These are phyloP conservation scores for Citrus australasica DNA, from an alignment of 345 rosid species.

Conservation along the genomic window DNA sequence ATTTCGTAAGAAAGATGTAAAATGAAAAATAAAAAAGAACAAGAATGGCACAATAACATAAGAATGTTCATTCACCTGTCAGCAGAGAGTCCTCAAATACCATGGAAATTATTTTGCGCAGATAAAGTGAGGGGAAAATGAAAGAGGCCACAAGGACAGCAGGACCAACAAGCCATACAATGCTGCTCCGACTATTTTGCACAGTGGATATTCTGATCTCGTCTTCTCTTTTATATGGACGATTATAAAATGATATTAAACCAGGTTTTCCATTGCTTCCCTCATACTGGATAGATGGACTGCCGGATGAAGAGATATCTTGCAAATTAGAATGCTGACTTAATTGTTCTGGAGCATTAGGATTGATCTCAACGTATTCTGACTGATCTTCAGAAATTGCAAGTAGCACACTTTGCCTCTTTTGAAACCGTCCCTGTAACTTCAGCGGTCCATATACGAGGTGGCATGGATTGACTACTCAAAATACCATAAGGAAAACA, in stretches of 20 bases:
- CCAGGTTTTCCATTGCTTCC: slow-evolving; percentile 75
- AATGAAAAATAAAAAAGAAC: background rate
- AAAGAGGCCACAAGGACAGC: slow-evolving; percentile 89
- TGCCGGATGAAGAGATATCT: slow-evolving; percentile 29
- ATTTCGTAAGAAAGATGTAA: background rate
- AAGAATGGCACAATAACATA: background rate
- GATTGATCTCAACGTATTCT: slow-evolving; percentile 32
- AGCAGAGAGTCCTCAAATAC: slow-evolving; percentile 90
- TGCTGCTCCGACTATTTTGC: slow-evolving; percentile 46
- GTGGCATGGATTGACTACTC: slow-evolving; percentile 28
- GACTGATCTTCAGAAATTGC: slow-evolving; percentile 47
- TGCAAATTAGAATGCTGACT: slow-evolving; percentile 30
- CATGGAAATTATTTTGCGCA: slow-evolving; percentile 70
- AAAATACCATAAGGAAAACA: slow-evolving; percentile 20
- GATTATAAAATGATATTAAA: slow-evolving; percentile 70
- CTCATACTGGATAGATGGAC: slow-evolving; percentile 34
- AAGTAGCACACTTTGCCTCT: slow-evolving; percentile 28
- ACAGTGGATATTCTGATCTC: slow-evolving; percentile 19
- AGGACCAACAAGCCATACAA: slow-evolving; percentile 84
- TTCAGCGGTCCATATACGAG: slow-evolving; percentile 26
- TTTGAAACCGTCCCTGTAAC: slow-evolving; percentile 25
- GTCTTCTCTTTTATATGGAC: slow-evolving; percentile 41
- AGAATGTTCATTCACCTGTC: slow-evolving; percentile 50
- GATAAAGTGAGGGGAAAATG: slow-evolving; percentile 79
- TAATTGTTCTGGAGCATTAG: slow-evolving; percentile 30